Conservation (phyloP, 2,329 filamentous ascomycete species). For the Balansia obtecta region DNA sequence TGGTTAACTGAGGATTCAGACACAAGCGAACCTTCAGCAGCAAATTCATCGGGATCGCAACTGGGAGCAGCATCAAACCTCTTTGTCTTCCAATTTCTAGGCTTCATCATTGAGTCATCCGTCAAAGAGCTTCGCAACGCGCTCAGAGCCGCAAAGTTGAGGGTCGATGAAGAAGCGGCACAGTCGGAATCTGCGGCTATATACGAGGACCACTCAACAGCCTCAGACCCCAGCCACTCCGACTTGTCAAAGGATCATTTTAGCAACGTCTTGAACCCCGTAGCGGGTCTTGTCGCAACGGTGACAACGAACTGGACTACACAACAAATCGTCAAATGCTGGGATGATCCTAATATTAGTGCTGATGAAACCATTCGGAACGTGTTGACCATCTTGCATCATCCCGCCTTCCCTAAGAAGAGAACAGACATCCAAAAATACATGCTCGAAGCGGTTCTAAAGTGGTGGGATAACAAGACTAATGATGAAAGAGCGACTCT, state of each 20-base stretch:
- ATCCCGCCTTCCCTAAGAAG: slow-evolving; percentile 65
- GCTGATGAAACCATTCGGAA: slow-evolving; percentile 67
- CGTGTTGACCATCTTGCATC: slow-evolving; percentile 68
- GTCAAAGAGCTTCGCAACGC: slow-evolving; percentile 70
- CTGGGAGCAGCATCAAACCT: slow-evolving; percentile 67
- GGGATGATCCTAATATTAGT: slow-evolving; percentile 58
- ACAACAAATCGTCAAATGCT: slow-evolving; percentile 26
- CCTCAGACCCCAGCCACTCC: slow-evolving; percentile 63
- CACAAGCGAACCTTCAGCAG: slow-evolving; percentile 9
- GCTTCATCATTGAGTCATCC: slow-evolving; percentile 77
- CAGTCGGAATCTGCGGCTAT: slow-evolving; percentile 44
- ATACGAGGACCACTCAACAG: slow-evolving; percentile 59
- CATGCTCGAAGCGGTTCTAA: slow-evolving; percentile 71
- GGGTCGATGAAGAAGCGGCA: slow-evolving; percentile 22
- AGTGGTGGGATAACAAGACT: slow-evolving; percentile 51
- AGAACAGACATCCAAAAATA: slow-evolving; percentile 61
- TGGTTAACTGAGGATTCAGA: slow-evolving; percentile 59
- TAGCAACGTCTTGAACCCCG: slow-evolving; percentile 46
- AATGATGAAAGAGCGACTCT: slow-evolving; percentile 11
- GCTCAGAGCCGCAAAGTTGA: slow-evolving; percentile 35
- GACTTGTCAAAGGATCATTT: slow-evolving; percentile 74
- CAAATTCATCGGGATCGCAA: slow-evolving; percentile 11
- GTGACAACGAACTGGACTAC: slow-evolving; percentile 18
- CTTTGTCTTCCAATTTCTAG: slow-evolving; percentile 75
- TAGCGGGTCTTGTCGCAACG: slow-evolving; percentile 16